These are phyloP conservation scores for Cystobasidium ongulense DNA, from an alignment of 768 basidiomycete genomes.

Conservation along the genomic window DNA sequence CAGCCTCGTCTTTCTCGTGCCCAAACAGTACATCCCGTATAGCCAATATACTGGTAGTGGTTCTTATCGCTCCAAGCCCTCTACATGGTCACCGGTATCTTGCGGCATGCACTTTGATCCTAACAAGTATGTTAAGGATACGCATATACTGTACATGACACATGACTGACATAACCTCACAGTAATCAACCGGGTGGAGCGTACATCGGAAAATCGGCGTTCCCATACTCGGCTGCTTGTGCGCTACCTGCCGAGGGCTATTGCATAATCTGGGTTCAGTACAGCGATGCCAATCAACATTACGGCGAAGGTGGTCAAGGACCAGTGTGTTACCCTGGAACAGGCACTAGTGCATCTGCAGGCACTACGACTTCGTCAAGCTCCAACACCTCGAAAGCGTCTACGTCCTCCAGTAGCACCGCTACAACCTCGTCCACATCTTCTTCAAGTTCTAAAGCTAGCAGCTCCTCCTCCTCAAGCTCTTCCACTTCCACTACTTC, in stretches of 20 bases:
- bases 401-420: not conserved
- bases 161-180: not conserved
- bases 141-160: not conserved
- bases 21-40: not conserved
- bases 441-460: not conserved
- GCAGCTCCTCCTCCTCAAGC: not conserved
- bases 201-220: not conserved
- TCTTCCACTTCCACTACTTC: not conserved
- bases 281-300: conserved; percentile 6
- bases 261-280: conserved; percentile 13
- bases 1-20: not conserved
- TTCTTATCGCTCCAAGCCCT: not conserved
- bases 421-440: not conserved
- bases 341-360: not conserved
- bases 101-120: conserved; percentile 16
- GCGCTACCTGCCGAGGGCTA: not conserved
- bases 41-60: conserved; percentile 1
- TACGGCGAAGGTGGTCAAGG: conserved; percentile 17
- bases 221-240: conserved; percentile 2
- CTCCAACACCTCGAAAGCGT: not conserved
- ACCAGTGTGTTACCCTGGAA: conserved; percentile 3
- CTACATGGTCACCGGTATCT: not conserved
- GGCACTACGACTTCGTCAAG: not conserved
- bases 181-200: conserved; percentile 15
- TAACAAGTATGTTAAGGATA: not conserved